phyloP scores from a whole-genome alignment of 148 eudicot genomes.

The Camellia sinensis region DNA sequence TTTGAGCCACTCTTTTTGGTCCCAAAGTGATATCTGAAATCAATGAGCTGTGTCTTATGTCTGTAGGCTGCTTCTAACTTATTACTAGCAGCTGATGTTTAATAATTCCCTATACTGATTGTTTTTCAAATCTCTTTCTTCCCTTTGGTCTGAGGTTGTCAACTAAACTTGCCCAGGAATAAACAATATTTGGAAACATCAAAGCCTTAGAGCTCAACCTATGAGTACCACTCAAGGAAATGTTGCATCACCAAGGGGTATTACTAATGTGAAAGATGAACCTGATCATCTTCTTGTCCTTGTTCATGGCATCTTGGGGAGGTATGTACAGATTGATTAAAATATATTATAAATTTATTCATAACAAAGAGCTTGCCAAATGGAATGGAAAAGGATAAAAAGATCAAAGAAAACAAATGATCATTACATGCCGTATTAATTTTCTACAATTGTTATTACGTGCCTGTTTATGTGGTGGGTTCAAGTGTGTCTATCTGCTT shows the following conservation, averaged over 20 bases:
- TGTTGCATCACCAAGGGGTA: constrained; percentile 36
- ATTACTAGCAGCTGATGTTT: not conserved
- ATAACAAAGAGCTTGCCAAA: not conserved
- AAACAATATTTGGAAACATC: constrained; percentile 38
- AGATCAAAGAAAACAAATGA: not conserved
- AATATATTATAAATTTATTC: not conserved
- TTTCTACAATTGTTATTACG: not conserved
- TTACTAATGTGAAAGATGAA: constrained; percentile 33
- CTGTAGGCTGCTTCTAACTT: not conserved
- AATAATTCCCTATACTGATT: not conserved
- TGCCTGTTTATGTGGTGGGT: not conserved
- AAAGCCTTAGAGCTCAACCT: constrained; percentile 46
- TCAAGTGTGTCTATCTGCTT: not conserved
- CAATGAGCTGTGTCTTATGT: not conserved
- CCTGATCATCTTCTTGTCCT: constrained; percentile 97
- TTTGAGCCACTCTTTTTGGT: not conserved
- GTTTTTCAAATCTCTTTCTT: not conserved
- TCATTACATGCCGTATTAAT: not conserved
- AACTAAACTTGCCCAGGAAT: constrained; percentile 38
- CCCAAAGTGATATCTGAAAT: not conserved
- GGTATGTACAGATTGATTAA: constrained; percentile 37
- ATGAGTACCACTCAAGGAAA: constrained; percentile 63
- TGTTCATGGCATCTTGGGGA: constrained; percentile 94
- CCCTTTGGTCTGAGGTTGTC: constrained; percentile 6
- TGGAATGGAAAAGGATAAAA: not conserved